Conservation (phyloP, 2,329 filamentous ascomycete genomes). For the Hirsutella minnesotensis region DNA sequence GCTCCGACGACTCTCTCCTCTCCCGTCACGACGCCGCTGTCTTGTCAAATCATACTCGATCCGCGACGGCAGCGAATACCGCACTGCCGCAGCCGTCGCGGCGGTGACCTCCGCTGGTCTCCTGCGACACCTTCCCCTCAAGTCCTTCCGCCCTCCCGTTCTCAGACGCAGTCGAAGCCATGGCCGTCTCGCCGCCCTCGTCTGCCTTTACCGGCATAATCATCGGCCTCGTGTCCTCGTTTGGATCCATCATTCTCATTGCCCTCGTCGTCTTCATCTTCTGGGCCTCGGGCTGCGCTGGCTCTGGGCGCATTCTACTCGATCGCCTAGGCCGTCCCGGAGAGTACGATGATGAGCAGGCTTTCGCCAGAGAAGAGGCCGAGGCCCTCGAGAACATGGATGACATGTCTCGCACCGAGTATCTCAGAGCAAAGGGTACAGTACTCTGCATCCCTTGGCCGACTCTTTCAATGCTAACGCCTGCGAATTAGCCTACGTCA, state of each 20-base stretch:
- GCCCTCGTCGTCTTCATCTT: slow-evolving; percentile 86
- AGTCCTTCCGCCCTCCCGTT: not conserved
- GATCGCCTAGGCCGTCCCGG: slow-evolving; percentile 88
- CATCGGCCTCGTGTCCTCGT: slow-evolving; percentile 88
- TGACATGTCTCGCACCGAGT: slow-evolving; percentile 80
- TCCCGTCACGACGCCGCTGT: not conserved
- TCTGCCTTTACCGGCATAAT: slow-evolving; percentile 63
- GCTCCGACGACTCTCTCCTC: not conserved
- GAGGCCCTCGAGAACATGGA: slow-evolving; percentile 94
- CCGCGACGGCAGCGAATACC: slow-evolving; percentile 3
- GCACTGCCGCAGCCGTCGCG: slow-evolving; percentile 4
- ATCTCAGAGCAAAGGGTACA: slow-evolving; percentile 86
- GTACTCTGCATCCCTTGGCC: too few relatives aligned
- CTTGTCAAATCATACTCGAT: not conserved
- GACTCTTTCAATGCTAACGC: not conserved
- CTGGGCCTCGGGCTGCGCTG: slow-evolving; percentile 58
- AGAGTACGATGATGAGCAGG: slow-evolving; percentile 96
- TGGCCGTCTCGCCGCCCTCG: slow-evolving; percentile 21
- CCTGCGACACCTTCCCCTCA: not conserved
- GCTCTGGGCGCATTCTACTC: slow-evolving; percentile 77
- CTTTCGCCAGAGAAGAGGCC: slow-evolving; percentile 84
- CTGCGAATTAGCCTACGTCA: slow-evolving; percentile 72
- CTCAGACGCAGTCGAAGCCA: slow-evolving; percentile 11
- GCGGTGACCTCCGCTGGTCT: slow-evolving; percentile 5
- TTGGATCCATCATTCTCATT: slow-evolving; percentile 80